Base-by-base conservation (phyloP, 2,329 filamentous ascomycete genomes). In the Venturiaceae sp. region DNA sequence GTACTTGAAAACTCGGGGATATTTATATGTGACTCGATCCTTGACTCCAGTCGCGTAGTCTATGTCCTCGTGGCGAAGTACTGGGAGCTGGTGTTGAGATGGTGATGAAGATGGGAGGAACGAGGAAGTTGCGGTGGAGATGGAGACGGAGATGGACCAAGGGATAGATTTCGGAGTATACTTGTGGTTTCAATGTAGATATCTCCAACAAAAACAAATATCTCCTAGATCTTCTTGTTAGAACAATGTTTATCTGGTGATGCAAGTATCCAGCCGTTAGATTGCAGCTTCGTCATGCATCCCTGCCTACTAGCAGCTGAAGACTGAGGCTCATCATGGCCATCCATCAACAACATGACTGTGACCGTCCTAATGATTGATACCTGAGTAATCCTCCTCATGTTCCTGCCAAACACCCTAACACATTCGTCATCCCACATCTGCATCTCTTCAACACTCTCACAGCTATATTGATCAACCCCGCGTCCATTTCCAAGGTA, bases 271-370 rank as follows among this genome's bases (percentile, higher is more conserved):
- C n/a, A 23, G 44, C 44, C 44, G 44, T 50, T 50, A 16, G 26
- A 30, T 30, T 30, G 5, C 26, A 7, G 19, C 30, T 14, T 30
- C 26, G 14, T 21, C 39, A 21, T 23, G 19, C 44, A 50, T 50
- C 44, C 44, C 44, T 50, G 44, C 44, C 28, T 13, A 14, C 44
- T 50, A 28, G 44, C 44, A 50, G 23, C 44, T 50, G 44, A 32
- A 50, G 44, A 50, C 13, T 50, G 44, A 50, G 44, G 44, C 44
- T 50, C n/a, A n/a, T n/a, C n/a, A n/a, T n/a, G n/a, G n/a, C n/a
- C n/a, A n/a, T n/a, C 44, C 26, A n/a, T 8, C 21, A 28, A 26
- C 21, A 26, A 23, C 39, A 23, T 26, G 39, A 21, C 39, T 23
- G 39, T 21, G 41, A 26, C 19, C n/a, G n/a, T n/a, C n/a, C n/a